Evolutionary conservation across 2,329 filamentous ascomycete genomes (phyloP), one percentile per base, ranked within the genome.

Genomic region (Shiraia bambusicola): DNA sequence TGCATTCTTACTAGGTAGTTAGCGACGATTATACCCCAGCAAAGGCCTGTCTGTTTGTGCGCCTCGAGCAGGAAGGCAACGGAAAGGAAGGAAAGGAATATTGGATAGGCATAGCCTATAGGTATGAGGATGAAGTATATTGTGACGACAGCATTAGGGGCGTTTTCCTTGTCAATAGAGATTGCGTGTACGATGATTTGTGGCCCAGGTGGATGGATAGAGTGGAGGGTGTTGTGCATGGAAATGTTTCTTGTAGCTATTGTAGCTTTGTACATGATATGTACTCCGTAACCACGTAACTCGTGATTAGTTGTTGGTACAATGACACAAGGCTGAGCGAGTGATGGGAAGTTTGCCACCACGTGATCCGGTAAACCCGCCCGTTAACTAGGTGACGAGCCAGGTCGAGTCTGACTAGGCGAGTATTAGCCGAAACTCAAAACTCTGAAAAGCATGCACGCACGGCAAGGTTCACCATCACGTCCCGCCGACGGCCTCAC

Each of bases 1-100:
- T 53, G 44, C 44, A 52, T 50, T 52, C 52, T 44, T 45, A 50
- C 45, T 37, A 37, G 33, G n/a, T n/a, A 22, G 19, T 42, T 43
- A 47, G 47, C 47, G 45, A 51, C 52, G 52, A 42, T 57, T 59
- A 59, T 59, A 59, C 54, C 49, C 47, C 32, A 26, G 32, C 15
- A 35, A 36, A 42, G 34, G 42, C 29, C 48, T 42, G 40, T 24
- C 42, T 34, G 26, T 47, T 38, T 43, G 39, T 31, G 42, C 33
- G 43, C 34, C n/a, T n/a, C n/a, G n/a, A n/a, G n/a, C n/a, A n/a
- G n/a, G n/a, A n/a, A n/a, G n/a, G n/a, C n/a, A n/a, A 45, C 37
- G 37, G 34, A 37, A 24, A 14, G 31, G 28, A 11, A 32, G 10
- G 28, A 41, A 13, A 33, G 13, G 37, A 44, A 36, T 37, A 58